Evolutionary conservation across 78 protist genomes (phyloP).

Genomic region (Carpediemonas membranifera): DNA sequence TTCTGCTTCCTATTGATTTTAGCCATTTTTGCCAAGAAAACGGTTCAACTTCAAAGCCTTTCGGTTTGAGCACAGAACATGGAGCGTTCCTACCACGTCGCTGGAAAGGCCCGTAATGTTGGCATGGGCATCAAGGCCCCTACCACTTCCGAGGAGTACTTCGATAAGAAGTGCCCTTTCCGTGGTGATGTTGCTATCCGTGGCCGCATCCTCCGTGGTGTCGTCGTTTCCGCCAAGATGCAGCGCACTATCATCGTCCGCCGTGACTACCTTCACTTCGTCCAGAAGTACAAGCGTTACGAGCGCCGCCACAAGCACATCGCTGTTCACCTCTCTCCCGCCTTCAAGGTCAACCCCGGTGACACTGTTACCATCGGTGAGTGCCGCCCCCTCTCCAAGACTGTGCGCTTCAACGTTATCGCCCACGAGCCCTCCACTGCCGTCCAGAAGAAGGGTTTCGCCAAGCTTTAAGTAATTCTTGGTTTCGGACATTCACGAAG

Average conservation of each 20-base stretch:
- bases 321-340: slow-evolving; percentile 92
- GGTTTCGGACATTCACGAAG: too few relatives aligned
- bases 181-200: slow-evolving; percentile 93
- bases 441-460: not conserved
- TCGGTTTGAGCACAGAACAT: too few relatives aligned
- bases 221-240: slow-evolving; percentile 69
- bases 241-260: slow-evolving; percentile 74
- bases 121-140: slow-evolving; percentile 99
- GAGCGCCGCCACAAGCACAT: slow-evolving; percentile 97
- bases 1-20: too few relatives aligned
- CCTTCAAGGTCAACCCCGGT: slow-evolving; percentile 79
- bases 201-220: slow-evolving; percentile 87
- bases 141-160: slow-evolving; percentile 74
- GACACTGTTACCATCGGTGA: slow-evolving; percentile 41
- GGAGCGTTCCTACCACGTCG: too few relatives aligned
- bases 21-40: too few relatives aligned
- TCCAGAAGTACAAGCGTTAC: slow-evolving; percentile 91
- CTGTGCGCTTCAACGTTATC: slow-evolving; percentile 96
- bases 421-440: slow-evolving; percentile 20
- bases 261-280: slow-evolving; percentile 95
- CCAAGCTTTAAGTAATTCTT: not conserved
- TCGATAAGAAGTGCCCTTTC: slow-evolving; percentile 99
- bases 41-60: too few relatives aligned
- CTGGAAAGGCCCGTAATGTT: slow-evolving; percentile 61
- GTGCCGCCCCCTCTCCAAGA: slow-evolving; percentile 85